phyloP scores from a whole-genome alignment of 805 yeast species.

The Nakazawaea molendinolei region DNA sequence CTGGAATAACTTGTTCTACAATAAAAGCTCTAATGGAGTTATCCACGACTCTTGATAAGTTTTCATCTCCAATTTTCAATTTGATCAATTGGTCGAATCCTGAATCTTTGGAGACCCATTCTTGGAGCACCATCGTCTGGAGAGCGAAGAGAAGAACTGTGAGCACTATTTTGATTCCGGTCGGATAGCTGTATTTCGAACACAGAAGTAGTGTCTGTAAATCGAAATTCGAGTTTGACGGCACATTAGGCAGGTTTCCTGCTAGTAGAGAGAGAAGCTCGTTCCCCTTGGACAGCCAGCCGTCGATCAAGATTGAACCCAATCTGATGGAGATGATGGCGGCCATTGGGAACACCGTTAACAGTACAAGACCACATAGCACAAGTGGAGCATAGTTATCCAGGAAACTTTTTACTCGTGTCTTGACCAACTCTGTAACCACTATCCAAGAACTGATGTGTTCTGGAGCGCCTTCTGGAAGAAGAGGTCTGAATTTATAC shows the following conservation, averaged over 20 bases:
- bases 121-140: slow-evolving; percentile 53
- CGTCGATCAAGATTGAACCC: slow-evolving; percentile 51
- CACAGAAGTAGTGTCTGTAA: slow-evolving; percentile 19
- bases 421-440: slow-evolving; percentile 34
- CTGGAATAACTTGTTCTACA: slow-evolving; percentile 16
- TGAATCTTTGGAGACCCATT: slow-evolving; percentile 65
- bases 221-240: slow-evolving; percentile 11
- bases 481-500: slow-evolving; percentile 44
- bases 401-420: slow-evolving; percentile 14
- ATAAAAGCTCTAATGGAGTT: slow-evolving; percentile 4
- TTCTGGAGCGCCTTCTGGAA: slow-evolving; percentile 37
- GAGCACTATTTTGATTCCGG: slow-evolving; percentile 33
- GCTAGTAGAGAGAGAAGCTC: slow-evolving; percentile 10
- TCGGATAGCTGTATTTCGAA: slow-evolving; percentile 27
- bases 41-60: slow-evolving; percentile 24
- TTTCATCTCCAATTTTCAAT: slow-evolving; percentile 47
- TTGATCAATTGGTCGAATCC: slow-evolving; percentile 55
- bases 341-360: slow-evolving; percentile 29
- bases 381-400: slow-evolving; percentile 10
- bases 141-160: slow-evolving; percentile 34
- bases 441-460: slow-evolving; percentile 40
- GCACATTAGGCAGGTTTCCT: slow-evolving; percentile 22
- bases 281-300: slow-evolving; percentile 32
- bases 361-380: too few species aligned
- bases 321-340: slow-evolving; percentile 50